phyloP scores from a whole-genome alignment of 495 filamentous ascomycete species.

The Gamarada debralockiae region DNA sequence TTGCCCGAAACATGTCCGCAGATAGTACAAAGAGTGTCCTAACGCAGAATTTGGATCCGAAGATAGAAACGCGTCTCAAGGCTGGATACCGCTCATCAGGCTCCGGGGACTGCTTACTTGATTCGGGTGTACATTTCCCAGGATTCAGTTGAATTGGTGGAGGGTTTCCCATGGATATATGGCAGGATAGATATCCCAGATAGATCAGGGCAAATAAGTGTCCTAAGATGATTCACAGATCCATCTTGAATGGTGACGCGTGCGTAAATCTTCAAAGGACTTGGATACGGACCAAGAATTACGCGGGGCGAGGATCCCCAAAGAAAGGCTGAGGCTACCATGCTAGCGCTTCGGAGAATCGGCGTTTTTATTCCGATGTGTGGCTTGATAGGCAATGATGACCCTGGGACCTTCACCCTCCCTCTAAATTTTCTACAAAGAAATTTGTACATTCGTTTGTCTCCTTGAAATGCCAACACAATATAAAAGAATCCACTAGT shows the following conservation, averaged over 20 bases:
- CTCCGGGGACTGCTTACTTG: conserved; percentile 29
- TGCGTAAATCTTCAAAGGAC: no score
- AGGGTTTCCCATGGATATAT: conserved; percentile 15
- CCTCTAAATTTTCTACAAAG: background rate
- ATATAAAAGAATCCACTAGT: background rate
- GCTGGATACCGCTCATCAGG: background rate
- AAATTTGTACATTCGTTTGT: background rate
- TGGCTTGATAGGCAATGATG: no score
- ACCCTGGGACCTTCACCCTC: no score
- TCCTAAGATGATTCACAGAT: background rate
- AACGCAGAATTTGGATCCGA: background rate
- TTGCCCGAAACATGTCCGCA: background rate
- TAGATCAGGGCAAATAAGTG: background rate
- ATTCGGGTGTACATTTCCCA: conserved; percentile 32
- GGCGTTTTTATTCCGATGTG: no score
- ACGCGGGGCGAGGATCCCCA: no score
- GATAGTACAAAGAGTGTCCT: background rate
- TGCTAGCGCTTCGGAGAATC: no score
- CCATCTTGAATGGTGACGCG: background rate
- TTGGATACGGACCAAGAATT: no score
- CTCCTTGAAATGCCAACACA: background rate
- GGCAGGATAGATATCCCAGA: background rate
- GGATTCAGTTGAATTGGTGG: conserved; percentile 20
- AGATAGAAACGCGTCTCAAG: conserved; percentile 2
- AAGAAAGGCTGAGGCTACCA: no score